Evolutionary conservation across 305 asterid species (phyloP).

Genomic region (Fraxinus floribunda): DNA sequence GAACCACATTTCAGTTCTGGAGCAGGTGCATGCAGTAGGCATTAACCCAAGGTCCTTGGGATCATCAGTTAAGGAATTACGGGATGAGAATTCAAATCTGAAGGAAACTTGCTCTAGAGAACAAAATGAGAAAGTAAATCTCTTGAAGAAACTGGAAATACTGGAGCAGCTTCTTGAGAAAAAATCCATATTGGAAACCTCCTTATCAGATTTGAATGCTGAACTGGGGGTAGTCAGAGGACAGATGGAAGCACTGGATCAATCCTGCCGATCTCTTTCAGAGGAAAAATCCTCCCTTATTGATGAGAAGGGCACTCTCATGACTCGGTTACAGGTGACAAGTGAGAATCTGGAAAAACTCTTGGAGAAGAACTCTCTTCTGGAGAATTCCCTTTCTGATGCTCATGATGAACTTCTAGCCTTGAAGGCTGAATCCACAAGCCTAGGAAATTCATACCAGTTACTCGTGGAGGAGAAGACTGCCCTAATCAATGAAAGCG

Average conservation of each 20-base stretch:
- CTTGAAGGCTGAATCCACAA: constrained; percentile 57
- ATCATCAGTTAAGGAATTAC: constrained; percentile 64
- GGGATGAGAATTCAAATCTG: constrained; percentile 54
- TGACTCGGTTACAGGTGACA: constrained; percentile 53
- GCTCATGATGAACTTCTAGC: constrained; percentile 64
- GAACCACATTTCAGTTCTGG: constrained; percentile 56
- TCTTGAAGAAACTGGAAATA: constrained; percentile 63
- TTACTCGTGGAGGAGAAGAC: constrained; percentile 70
- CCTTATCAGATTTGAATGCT: constrained; percentile 76
- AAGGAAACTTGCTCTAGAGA: constrained; percentile 60
- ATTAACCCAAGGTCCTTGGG: constrained; percentile 58
- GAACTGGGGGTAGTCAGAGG: constrained; percentile 79
- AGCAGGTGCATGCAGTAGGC: constrained; percentile 69
- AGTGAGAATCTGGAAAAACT: constrained; percentile 63
- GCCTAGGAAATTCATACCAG: constrained; percentile 72
- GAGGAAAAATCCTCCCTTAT: constrained; percentile 66
- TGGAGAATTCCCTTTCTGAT: constrained; percentile 61
- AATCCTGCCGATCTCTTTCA: constrained; percentile 58
- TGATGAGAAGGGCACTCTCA: constrained; percentile 62
- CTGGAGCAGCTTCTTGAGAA: constrained; percentile 86
- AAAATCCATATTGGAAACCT: constrained; percentile 76
- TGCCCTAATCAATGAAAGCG: constrained; percentile 57
- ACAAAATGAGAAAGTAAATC: constrained; percentile 62
- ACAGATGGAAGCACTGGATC: constrained; percentile 62
- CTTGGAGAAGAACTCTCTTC: constrained; percentile 63